phyloP scores from a whole-genome alignment of 352 stramenopile genomes.

The Phytopythium aichiense region DNA sequence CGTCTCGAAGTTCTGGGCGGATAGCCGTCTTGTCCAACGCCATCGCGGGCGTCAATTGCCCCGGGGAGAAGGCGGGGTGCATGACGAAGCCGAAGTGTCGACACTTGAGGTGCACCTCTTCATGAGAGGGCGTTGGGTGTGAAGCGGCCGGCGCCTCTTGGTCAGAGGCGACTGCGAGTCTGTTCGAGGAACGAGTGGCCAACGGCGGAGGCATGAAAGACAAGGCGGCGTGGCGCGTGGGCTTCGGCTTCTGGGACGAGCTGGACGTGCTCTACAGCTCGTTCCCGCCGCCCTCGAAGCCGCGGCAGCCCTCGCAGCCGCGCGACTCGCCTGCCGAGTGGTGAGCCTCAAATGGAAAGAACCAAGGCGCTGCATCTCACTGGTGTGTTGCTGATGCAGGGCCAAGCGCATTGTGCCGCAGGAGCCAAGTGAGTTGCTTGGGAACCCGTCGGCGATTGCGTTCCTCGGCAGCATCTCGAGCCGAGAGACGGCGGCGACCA shows the following conservation, averaged over 20 bases:
- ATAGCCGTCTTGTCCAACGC: not conserved
- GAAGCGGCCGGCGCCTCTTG: not conserved
- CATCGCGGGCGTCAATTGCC: not conserved
- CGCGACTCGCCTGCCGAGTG: constrained; percentile 33
- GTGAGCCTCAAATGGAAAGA: constrained; percentile 12
- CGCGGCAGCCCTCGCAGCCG: constrained; percentile 29
- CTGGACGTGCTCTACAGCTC: constrained; percentile 50
- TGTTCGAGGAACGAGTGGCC: not conserved
- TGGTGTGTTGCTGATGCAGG: constrained; percentile 13
- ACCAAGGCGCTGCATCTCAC: not conserved
- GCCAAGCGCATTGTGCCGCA: constrained; percentile 33
- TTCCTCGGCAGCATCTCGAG: constrained; percentile 27
- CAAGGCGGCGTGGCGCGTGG: constrained; percentile 34
- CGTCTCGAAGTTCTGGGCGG: constrained; percentile 1
- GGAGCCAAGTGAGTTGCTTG: constrained; percentile 36
- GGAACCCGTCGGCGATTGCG: constrained; percentile 37
- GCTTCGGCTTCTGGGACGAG: constrained; percentile 56
- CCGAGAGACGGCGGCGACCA: constrained; percentile 14
- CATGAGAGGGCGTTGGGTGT: too few species aligned
- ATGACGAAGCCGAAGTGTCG: too few species aligned
- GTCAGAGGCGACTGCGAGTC: not conserved
- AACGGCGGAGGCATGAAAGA: not conserved
- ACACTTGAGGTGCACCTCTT: too few species aligned
- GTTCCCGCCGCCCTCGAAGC: constrained; percentile 31
- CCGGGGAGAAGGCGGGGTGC: too few species aligned